Conservation (phyloP, 306 rosid species). For the Luffa aegyptiaca region DNA sequence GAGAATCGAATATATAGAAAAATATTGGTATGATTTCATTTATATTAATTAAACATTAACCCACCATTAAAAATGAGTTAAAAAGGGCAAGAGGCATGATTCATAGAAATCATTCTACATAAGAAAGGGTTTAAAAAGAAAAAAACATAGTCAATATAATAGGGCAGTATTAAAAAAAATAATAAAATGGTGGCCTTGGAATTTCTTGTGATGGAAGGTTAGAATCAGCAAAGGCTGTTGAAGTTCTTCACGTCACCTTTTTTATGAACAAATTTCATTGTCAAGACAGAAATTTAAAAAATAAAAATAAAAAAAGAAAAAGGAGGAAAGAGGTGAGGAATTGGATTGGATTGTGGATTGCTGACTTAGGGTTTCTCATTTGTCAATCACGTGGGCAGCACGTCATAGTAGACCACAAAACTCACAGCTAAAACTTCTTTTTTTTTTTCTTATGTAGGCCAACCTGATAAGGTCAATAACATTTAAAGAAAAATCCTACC, state of each 20-base stretch:
- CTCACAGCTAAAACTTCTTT: constrained; percentile 15
- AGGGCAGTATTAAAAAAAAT: not conserved
- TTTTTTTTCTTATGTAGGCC: constrained; percentile 15
- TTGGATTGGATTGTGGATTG: constrained; percentile 32
- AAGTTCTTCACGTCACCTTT: constrained; percentile 82
- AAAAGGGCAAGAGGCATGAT: not conserved
- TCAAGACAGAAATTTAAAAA: constrained; percentile 3
- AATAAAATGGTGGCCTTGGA: constrained; percentile 36
- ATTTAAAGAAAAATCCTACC: constrained; percentile 14
- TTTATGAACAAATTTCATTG: constrained; percentile 35
- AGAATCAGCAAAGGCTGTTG: constrained; percentile 39
- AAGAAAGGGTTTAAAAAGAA: not conserved
- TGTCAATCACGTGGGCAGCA: constrained; percentile 90
- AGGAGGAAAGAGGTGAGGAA: not conserved
- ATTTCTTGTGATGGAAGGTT: constrained; percentile 49
- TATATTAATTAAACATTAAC: not conserved
- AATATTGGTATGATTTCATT: not conserved
- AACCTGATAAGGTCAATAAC: constrained; percentile 63
- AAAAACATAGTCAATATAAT: not conserved
- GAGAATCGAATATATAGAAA: not conserved
- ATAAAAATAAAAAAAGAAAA: not conserved
- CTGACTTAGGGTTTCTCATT: constrained; percentile 47
- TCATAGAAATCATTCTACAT: not conserved
- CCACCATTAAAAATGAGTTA: not conserved
- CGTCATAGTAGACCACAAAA: constrained; percentile 65